phyloP scores from a whole-genome alignment of 371 early-diverging fungal species.

The Haplosporangium sp. region DNA sequence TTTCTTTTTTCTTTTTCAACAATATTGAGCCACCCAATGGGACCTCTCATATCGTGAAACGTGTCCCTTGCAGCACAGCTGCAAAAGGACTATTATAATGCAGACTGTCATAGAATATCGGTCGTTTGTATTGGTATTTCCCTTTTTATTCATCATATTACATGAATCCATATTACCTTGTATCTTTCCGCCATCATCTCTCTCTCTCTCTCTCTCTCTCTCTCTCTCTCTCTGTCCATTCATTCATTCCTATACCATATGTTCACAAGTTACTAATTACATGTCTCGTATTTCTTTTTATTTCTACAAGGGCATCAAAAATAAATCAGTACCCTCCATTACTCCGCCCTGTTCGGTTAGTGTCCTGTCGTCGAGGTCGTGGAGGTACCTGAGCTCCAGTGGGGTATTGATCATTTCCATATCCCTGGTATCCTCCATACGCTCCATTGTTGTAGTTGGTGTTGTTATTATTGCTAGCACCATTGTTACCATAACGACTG shows the following conservation, averaged over 20 bases:
- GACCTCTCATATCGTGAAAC: background rate
- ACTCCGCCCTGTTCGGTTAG: background rate
- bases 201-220: no score
- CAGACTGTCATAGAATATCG: no score
- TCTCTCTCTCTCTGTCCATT: no score
- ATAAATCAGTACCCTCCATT: conserved; percentile 6
- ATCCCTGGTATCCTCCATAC: conserved; percentile 10
- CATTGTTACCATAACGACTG: conserved; percentile 5
- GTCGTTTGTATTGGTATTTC: no score
- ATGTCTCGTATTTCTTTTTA: background rate
- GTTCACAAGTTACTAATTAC: no score
- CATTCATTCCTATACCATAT: no score
- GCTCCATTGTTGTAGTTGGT: background rate
- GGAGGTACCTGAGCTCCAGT: conserved; percentile 1
- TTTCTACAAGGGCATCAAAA: background rate
- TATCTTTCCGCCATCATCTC: no score
- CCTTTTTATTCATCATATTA: no score
- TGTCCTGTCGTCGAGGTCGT: conserved; percentile 25
- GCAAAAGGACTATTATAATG: background rate
- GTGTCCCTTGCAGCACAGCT: background rate
- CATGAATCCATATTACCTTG: no score
- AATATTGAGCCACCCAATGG: background rate
- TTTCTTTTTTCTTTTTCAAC: no score
- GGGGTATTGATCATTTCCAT: conserved; percentile 19
- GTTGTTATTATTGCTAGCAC: conserved; percentile 8